Conservation (phyloP, 768 basidiomycete species). For the Lyophyllum shimeji region DNA sequence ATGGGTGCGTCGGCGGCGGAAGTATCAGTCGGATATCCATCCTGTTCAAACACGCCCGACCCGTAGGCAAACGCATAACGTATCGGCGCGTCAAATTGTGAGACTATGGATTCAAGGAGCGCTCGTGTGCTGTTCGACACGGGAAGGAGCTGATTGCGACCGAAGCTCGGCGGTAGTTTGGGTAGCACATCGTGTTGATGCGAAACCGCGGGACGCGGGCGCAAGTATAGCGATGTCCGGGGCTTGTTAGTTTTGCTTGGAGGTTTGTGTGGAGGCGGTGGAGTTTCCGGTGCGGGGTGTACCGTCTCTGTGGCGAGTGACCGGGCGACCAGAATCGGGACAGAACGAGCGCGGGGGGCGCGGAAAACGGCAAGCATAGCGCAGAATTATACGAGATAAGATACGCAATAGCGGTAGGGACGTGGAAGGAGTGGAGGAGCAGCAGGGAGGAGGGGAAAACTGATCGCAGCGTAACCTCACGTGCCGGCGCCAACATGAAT, state of each 20-base stretch:
- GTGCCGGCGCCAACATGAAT: not conserved
- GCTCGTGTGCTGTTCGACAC: slow-evolving; percentile 80
- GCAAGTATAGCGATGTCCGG: slow-evolving; percentile 41
- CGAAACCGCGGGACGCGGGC: slow-evolving; percentile 44
- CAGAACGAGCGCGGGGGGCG: slow-evolving; percentile 7
- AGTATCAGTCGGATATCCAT: slow-evolving; percentile 55
- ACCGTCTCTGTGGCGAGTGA: slow-evolving; percentile 44
- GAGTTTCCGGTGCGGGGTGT: slow-evolving; percentile 31
- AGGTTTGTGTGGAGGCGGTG: slow-evolving; percentile 33
- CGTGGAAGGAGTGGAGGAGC: not conserved
- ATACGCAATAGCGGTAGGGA: not conserved
- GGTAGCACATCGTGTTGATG: slow-evolving; percentile 40
- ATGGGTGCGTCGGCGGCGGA: slow-evolving; percentile 55
- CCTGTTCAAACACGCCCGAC: slow-evolving; percentile 93
- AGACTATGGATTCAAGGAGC: slow-evolving; percentile 77
- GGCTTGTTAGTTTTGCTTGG: slow-evolving; percentile 26
- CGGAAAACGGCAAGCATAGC: slow-evolving; percentile 15
- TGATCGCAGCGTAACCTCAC: not conserved
- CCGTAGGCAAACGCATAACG: slow-evolving; percentile 98
- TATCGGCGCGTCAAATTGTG: slow-evolving; percentile 84
- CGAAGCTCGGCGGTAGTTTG: slow-evolving; percentile 68
- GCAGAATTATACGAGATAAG: not conserved
- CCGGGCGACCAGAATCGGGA: slow-evolving; percentile 32
- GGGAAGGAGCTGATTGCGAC: slow-evolving; percentile 77
- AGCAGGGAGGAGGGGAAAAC: not conserved